These are phyloP conservation scores for Ganoderma boninense DNA, from an alignment of 1,284 basidiomycete species.

Conservation along the genomic window DNA sequence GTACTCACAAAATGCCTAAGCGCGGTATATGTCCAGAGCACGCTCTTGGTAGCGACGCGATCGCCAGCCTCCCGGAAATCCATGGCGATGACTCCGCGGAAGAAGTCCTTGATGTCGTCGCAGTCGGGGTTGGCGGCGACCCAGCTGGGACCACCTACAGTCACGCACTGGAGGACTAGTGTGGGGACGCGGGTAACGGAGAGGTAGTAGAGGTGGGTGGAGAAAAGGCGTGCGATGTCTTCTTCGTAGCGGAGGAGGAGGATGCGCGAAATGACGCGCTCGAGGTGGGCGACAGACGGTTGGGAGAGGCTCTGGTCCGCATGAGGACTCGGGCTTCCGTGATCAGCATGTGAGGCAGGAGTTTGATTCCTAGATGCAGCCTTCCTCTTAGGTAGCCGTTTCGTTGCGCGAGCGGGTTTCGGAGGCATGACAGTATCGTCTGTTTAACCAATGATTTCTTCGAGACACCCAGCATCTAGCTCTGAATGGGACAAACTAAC, in stretches of 20 bases:
- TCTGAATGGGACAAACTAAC: background rate
- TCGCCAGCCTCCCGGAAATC: constrained; percentile 78
- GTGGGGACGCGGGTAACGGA: constrained; percentile 70
- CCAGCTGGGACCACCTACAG: constrained; percentile 70
- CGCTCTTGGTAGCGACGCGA: constrained; percentile 77
- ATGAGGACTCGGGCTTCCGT: constrained; percentile 53
- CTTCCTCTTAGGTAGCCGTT: constrained; percentile 55
- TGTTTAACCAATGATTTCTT: background rate
- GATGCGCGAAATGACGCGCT: constrained; percentile 68
- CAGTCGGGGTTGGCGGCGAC: constrained; percentile 67
- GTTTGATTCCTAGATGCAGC: constrained; percentile 46
- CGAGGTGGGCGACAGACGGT: constrained; percentile 65
- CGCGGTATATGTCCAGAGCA: constrained; percentile 79
- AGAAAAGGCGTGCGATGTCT: constrained; percentile 74
- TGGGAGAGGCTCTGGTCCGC: constrained; percentile 60
- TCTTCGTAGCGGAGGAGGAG: constrained; percentile 72
- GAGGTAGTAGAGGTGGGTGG: constrained; percentile 68
- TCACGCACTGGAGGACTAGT: constrained; percentile 67
- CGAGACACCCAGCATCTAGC: no score
- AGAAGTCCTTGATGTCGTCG: constrained; percentile 77
- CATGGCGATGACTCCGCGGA: constrained; percentile 71
- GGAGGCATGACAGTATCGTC: constrained; percentile 56
- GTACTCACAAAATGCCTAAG: constrained; percentile 68
- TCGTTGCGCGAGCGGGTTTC: constrained; percentile 78
- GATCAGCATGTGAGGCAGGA: constrained; percentile 46